Base-by-base conservation (phyloP, 2,329 filamentous ascomycete species). In the Calonectria crousiana region DNA sequence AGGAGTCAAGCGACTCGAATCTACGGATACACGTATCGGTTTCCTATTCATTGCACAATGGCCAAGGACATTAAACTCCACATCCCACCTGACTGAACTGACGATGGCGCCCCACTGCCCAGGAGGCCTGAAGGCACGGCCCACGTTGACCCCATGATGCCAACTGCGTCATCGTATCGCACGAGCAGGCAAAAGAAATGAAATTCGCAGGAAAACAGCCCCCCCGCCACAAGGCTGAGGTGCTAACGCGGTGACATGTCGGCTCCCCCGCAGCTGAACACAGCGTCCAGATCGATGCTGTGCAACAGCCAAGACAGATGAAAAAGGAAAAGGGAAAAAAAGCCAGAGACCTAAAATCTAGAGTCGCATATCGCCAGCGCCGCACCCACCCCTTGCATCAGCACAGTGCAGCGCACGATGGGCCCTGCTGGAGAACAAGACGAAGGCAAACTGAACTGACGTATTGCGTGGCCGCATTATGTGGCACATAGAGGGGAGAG, bases 101-200 rank as follows among this genome's bases (percentile, higher is more conserved):
- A 60, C 66, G 58, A 69, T 64, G 28, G 28, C n/a, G 68, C 64
- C 62, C 65, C 66, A 58, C 66, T 67, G 18, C 14, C 53, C 52
- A 69, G 56, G 66, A 64, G 49, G 49, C 71, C 49, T 69, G 58
- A 62, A 62, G 58, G 66, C 71, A 73, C 71, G 66, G 66, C 58
- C 71, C 71, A 73, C 58, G 69, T 32, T 41, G 66, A 36, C 58
- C 65, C 71, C 65, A 69, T 67, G 65, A 65, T 72, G 62, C 41
- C 52, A 41, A 47, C 66, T 73, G 71, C 71, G 71, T 73, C 71
- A 73, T 73, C 38, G 38, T 66, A 73, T 73, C 38, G 38, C 58
- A 28, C 56, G 23, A 68, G 36, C 65, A 34, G 28, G n/a, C 56
- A 64, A 58, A 52, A 68, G 41, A n/a, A 60, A 73, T 65, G 49